Conservation (phyloP, 202 grass and related monocot species). For the Dendrocalamus latiflorus region DNA sequence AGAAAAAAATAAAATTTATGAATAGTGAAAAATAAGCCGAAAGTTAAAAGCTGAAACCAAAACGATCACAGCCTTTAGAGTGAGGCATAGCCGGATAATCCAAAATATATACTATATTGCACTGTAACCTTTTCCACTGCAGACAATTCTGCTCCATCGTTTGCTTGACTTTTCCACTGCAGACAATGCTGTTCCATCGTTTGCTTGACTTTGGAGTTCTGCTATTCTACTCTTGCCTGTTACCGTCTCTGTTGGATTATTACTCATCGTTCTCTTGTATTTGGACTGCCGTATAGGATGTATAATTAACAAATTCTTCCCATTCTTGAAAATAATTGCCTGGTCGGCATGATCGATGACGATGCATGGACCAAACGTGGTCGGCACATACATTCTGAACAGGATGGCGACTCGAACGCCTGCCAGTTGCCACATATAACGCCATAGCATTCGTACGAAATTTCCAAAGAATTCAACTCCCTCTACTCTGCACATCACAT, state of each 20-base stretch:
- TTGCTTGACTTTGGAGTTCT: neutral
- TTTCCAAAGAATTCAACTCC: neutral
- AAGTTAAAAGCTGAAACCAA: too few species aligned
- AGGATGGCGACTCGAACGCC: too few species aligned
- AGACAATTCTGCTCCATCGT: neutral
- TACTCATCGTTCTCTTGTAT: neutral
- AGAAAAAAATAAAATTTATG: too few species aligned
- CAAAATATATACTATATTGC: neutral
- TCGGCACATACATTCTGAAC: neutral
- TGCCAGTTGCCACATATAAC: slow-evolving; percentile 19
- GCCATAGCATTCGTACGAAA: too few species aligned
- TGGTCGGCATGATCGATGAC: neutral
- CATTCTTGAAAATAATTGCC: neutral
- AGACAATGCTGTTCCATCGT: too few species aligned
- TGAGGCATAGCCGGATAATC: neutral
- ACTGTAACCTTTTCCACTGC: neutral
- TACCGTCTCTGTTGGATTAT: neutral
- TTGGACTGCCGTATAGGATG: neutral
- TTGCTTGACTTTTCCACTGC: neutral
- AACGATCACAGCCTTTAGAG: too few species aligned
- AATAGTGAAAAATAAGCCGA: too few species aligned
- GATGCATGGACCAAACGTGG: neutral
- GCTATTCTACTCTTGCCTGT: neutral
- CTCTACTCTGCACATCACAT: neutral
- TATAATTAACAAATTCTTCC: neutral